These are phyloP conservation scores for Huntiella abstrusa DNA, from an alignment of 2,329 filamentous ascomycete genomes.

Conservation along the genomic window DNA sequence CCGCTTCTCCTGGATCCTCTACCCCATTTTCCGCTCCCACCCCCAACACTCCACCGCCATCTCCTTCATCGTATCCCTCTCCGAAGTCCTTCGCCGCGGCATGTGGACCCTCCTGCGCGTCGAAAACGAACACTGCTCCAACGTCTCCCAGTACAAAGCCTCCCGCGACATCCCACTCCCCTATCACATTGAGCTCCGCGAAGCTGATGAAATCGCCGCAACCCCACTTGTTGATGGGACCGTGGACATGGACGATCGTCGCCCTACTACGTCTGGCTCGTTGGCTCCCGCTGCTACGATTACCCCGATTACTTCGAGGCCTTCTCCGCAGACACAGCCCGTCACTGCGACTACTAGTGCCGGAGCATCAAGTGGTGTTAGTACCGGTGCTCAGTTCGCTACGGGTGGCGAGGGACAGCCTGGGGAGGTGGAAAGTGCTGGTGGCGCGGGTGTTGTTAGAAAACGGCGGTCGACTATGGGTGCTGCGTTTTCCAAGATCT, in stretches of 20 bases:
- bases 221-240: background rate
- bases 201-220: constrained; percentile 9
- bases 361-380: background rate
- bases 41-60: constrained; percentile 66
- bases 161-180: constrained; percentile 74
- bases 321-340: background rate
- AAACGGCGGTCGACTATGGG: constrained; percentile 15
- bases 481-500: constrained; percentile 36
- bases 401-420: background rate
- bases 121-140: constrained; percentile 92
- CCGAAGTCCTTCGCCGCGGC: constrained; percentile 67
- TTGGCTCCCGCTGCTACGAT: background rate
- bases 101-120: constrained; percentile 89
- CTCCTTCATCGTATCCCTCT: constrained; percentile 60
- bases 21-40: constrained; percentile 64
- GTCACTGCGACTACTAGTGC: background rate
- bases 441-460: background rate
- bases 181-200: constrained; percentile 39
- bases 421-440: constrained; percentile 5
- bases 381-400: background rate
- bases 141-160: constrained; percentile 78
- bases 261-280: background rate
- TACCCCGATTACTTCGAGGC: background rate
- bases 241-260: background rate
- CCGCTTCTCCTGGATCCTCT: constrained; percentile 88